Percentiles rank a stretch among this genome's conserved stretches.
Conservation (phyloP, 371 early-diverging fungal species). For the Mucor saturninus region DNA sequence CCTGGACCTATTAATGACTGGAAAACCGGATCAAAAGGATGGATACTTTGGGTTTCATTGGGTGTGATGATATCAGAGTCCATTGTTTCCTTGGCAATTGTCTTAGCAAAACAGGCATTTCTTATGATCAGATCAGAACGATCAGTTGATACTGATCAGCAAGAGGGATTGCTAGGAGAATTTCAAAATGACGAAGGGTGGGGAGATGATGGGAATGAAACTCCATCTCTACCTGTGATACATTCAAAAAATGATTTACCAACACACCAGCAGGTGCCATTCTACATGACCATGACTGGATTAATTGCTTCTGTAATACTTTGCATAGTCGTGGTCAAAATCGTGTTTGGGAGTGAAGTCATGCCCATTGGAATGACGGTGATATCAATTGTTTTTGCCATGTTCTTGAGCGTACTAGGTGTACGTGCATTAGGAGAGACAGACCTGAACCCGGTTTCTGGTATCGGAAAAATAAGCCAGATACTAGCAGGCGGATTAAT, state of each 20-base stretch:
- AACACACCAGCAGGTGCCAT: slow-evolving; percentile 58
- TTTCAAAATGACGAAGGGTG: slow-evolving; percentile 13
- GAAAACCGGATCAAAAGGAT: slow-evolving; percentile 76
- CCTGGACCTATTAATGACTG: slow-evolving; percentile 75
- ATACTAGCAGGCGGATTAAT: slow-evolving; percentile 78
- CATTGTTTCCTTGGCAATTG: slow-evolving; percentile 63
- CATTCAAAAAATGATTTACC: slow-evolving; percentile 47
- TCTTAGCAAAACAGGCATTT: slow-evolving; percentile 46
- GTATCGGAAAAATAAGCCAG: slow-evolving; percentile 88
- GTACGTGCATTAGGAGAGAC: slow-evolving; percentile 84
- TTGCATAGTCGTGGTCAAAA: slow-evolving; percentile 62
- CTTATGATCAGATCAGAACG: neutral
- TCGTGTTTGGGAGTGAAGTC: slow-evolving; percentile 57
- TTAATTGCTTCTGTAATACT: slow-evolving; percentile 58
- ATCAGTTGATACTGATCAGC: neutral
- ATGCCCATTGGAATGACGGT: slow-evolving; percentile 60
- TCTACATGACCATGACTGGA: slow-evolving; percentile 64
- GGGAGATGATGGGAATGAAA: slow-evolving; percentile 14
- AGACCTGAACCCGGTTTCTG: slow-evolving; percentile 81
- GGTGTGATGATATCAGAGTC: slow-evolving; percentile 87
- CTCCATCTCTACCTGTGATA: neutral
- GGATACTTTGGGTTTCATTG: slow-evolving; percentile 85
- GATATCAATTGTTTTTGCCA: slow-evolving; percentile 61
- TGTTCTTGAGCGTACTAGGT: slow-evolving; percentile 66
- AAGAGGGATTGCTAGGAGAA: neutral